Evolutionary conservation across 164 flowering plant genomes (phyloP).

Genomic region (Warburgia ugandensis): DNA sequence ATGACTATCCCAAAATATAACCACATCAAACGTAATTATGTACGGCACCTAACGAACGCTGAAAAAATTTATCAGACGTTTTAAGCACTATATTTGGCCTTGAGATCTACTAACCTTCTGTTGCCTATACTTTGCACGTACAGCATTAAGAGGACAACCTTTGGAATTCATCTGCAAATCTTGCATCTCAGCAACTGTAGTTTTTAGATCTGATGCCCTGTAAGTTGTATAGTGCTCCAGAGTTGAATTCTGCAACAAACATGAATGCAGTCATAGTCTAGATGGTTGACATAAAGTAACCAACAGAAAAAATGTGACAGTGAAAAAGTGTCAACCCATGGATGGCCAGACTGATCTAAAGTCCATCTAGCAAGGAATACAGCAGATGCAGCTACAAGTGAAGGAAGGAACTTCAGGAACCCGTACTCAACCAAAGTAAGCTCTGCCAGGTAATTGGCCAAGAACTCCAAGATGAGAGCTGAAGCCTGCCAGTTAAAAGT

Average conservation of each 20-base stretch:
- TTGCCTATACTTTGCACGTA: conserved; percentile 54
- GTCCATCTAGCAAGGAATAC: conserved; percentile 82
- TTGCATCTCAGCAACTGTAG: conserved; percentile 43
- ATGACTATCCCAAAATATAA: not conserved
- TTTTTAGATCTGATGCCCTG: conserved; percentile 43
- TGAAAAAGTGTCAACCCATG: conserved; percentile 50
- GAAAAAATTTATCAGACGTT: too few species aligned
- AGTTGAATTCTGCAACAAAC: conserved; percentile 46
- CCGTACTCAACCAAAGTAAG: conserved; percentile 44
- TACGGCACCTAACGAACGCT: not conserved
- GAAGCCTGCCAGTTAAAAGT: conserved; percentile 34
- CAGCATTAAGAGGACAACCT: conserved; percentile 43
- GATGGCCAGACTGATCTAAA: conserved; percentile 48
- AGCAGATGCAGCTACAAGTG: conserved; percentile 71
- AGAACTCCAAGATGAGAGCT: conserved; percentile 42
- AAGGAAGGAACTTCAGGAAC: conserved; percentile 57
- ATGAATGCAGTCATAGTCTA: conserved; percentile 3
- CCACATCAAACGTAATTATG: not conserved
- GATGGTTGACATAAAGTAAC: not conserved
- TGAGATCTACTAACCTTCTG: conserved; percentile 49
- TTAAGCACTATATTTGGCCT: too few species aligned
- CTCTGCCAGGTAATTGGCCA: conserved; percentile 66
- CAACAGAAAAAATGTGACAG: not conserved
- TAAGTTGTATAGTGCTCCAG: conserved; percentile 57
- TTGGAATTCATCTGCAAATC: conserved; percentile 48